Base-by-base conservation (phyloP, 805 yeast genomes). In the Dipodascopsis uninucleata region DNA sequence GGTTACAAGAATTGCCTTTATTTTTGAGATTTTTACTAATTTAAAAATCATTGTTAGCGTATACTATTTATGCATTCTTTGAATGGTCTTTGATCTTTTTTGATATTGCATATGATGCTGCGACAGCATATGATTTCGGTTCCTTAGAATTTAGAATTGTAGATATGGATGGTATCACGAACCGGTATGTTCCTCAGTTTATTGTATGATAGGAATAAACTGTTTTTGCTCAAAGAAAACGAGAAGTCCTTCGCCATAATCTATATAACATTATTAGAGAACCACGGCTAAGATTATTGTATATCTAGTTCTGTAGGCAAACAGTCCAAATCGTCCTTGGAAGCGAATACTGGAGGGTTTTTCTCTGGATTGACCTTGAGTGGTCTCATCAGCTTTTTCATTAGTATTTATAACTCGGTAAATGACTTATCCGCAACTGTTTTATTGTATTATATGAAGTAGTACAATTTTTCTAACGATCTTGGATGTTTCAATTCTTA, bases 71-170 rank as follows among this genome's bases (percentile, higher is more conserved):
- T 63, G 96, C 98, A 0, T 88, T 87, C 64, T 82, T 87, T 58
- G 98, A 93, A 68, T 93, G 98, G 98, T 68, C 84, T 1, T 71
- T 93, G 60, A 85, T 93, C 43, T 58, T 88, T 23, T 72, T 88
- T 42, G 98, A 93, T 61, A 71, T 93, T 22, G 79, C 77, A 4
- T 93, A 88, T 63, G 98, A 93, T 64, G 71, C 93, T 1, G 81
- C 85, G 74, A 74, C 95, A 0, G 72, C 78, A 14, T 49, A 71
- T 18, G 97, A 90, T 58, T 87, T 93, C 58, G 57, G 70, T 18
- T 75, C 73, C 35, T 61, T 89, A n/a, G 75, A 75, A 25, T 65
- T 90, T 25, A 50, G 55, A 25, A 52, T 69, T 21, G 54, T 57
- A 12, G 71, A 67, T 44, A 47, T 49, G 20, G 46, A 49, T 26